Base-by-base conservation (phyloP, 176 grass and related monocot species). In the Musa beccarii region DNA sequence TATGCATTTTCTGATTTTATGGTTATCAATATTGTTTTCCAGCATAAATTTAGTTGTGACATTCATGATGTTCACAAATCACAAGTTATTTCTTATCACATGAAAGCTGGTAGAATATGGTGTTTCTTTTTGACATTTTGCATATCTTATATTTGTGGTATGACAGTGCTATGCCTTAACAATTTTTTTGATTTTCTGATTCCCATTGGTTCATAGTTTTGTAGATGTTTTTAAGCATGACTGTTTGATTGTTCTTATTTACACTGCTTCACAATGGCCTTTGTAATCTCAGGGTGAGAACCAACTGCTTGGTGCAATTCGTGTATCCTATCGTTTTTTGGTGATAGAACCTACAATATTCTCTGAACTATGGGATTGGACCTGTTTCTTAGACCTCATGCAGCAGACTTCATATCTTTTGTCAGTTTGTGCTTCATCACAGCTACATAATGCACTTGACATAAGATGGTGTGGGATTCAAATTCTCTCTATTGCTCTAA, bases 291-390 rank as follows among this genome's bases (percentile, higher is more conserved):
- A 97, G 94, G 94, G 54, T 75, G 28, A 87, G 76, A 80, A 68
- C 66, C 80, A 91, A 68, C 75, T 87, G 63, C 88, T 87, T 82
- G 82, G 87, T 63, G 82, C 82, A 15, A 73, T 79, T 64, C 84
- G 75, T 63, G 49, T 93, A 57, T 89, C 94, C 53, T 93, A 93
- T 52, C 90, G 94, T 79, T 89, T 97, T 81, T 82, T 93, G 53
- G 79, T 64, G 59, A 83, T 91, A 86, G 94, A 97, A 21, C 88
- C 87, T 9, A 61, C 80, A 78, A 63, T 93, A 73, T 93, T 90
- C 78, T 79, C 81, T 81, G 90, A 82, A 66, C 66, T 89, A 78
- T 97, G 94, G 94, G 84, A 97, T 56, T 97, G 90, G 90, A 90
- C 94, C 72, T 97, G 86, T 81, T 83, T 91, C 79, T 80, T 93